These are phyloP conservation scores for Kluyveromyces sp. DNA, from an alignment of 1,139 yeast species.

Conservation along the genomic window DNA sequence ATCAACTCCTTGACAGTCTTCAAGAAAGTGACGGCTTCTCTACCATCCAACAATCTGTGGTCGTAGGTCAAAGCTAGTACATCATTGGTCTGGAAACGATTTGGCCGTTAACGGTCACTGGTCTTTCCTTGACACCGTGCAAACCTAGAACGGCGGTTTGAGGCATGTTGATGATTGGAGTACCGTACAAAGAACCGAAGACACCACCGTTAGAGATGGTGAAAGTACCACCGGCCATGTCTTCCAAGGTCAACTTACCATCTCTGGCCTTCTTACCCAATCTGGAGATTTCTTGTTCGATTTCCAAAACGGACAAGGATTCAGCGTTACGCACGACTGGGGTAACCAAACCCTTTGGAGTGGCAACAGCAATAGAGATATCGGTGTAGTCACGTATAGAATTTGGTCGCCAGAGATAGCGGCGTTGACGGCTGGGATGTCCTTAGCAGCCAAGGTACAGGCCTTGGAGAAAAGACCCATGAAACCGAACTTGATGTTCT, in stretches of 20 bases:
- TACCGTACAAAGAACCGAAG: slow-evolving; percentile 94
- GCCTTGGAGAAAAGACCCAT: slow-evolving; percentile 99
- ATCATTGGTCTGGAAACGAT: slow-evolving; percentile 98
- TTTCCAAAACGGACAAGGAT: slow-evolving; percentile 77
- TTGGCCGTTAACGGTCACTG: slow-evolving; percentile 94
- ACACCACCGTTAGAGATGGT: slow-evolving; percentile 99
- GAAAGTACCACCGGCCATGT: slow-evolving; percentile 99
- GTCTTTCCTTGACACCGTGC: slow-evolving; percentile 97
- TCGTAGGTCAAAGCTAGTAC: slow-evolving; percentile 98
- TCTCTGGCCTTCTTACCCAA: slow-evolving; percentile 95
- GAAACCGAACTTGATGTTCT: slow-evolving; percentile 93
- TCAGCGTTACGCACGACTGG: slow-evolving; percentile 98
- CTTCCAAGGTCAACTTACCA: slow-evolving; percentile 92
- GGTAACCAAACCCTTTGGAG: slow-evolving; percentile 98
- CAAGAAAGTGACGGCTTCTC: slow-evolving; percentile 97
- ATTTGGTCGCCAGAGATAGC: slow-evolving; percentile 92
- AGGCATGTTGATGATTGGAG: slow-evolving; percentile 97
- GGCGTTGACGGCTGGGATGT: slow-evolving; percentile 91
- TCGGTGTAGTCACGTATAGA: slow-evolving; percentile 95
- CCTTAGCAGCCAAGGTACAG: slow-evolving; percentile 85
- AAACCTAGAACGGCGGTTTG: slow-evolving; percentile 97
- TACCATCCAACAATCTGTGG: slow-evolving; percentile 96
- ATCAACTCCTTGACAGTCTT: slow-evolving; percentile 92
- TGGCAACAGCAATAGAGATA: slow-evolving; percentile 94
- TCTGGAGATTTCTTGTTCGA: slow-evolving; percentile 75